phyloP scores from a whole-genome alignment of 1,284 basidiomycete species.

The Ustilago loliicola region DNA sequence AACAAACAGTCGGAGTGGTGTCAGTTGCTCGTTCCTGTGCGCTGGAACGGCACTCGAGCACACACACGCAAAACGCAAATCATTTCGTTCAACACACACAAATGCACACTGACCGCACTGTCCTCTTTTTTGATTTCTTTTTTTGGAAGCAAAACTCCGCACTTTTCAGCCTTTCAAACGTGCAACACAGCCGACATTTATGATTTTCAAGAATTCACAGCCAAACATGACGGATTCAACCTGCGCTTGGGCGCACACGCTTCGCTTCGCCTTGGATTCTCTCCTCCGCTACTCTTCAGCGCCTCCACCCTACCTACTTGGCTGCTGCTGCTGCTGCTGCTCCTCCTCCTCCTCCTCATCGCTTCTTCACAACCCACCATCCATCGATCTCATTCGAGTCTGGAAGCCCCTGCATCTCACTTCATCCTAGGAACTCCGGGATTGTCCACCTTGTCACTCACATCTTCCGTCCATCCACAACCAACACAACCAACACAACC shows the following conservation, averaged over 20 bases:
- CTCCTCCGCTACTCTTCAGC: no score
- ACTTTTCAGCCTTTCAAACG: not conserved
- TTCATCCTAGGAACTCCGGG: not conserved
- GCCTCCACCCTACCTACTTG: no score
- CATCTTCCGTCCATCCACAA: not conserved
- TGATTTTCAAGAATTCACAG: no score
- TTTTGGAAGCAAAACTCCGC: constrained; percentile 21
- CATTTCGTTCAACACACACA: constrained; percentile 12
- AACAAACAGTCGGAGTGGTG: no score
- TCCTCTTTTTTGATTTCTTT: constrained; percentile 11
- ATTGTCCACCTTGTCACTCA: not conserved
- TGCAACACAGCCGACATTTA: not conserved
- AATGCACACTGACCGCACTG: constrained; percentile 18
- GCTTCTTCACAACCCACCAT: not conserved
- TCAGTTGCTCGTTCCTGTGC: not conserved
- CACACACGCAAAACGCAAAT: constrained; percentile 24
- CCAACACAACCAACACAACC: not conserved
- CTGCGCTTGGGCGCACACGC: not conserved
- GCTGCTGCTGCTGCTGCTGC: no score
- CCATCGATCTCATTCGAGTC: not conserved
- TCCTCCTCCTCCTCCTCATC: not conserved
- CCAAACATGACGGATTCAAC: not conserved
- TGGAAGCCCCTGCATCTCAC: not conserved
- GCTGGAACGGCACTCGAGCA: not conserved
- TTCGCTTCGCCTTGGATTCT: no score